These are phyloP conservation scores for Fusarium irregulare DNA, from an alignment of 2,329 filamentous ascomycete genomes.

Conservation along the genomic window DNA sequence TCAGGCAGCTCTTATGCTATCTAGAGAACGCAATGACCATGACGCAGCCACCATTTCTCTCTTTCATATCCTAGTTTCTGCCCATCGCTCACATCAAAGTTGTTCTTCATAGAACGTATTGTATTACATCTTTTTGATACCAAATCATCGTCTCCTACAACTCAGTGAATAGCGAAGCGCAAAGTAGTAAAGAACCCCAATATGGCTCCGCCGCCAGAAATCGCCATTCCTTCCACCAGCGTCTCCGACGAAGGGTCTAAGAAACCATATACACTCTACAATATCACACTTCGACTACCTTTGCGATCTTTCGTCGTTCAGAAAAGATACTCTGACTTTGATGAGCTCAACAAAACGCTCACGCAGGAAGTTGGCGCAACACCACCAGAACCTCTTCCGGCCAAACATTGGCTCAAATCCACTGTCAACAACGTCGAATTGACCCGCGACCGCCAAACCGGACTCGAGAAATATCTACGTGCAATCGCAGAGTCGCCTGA, in stretches of 20 bases:
- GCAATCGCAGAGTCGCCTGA: conserved; percentile 80
- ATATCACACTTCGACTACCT: conserved; percentile 80
- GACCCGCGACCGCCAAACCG: conserved; percentile 75
- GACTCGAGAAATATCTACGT: conserved; percentile 77
- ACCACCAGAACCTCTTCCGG: conserved; percentile 75
- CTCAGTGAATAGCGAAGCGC: not conserved
- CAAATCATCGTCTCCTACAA: not conserved
- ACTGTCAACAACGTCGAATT: conserved; percentile 76
- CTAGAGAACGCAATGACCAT: conserved; percentile 24
- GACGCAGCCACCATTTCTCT: conserved; percentile 33
- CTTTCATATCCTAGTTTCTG: conserved; percentile 19
- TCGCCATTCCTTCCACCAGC: conserved; percentile 75
- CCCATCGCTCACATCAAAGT: not conserved
- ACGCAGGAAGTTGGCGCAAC: conserved; percentile 68
- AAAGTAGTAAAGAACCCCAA: conserved; percentile 25
- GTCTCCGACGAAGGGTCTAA: conserved; percentile 61
- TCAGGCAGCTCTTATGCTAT: conserved; percentile 15
- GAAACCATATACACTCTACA: conserved; percentile 82
- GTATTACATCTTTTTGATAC: not conserved
- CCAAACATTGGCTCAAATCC: conserved; percentile 81
- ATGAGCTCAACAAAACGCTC: conserved; percentile 72
- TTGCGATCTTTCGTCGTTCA: conserved; percentile 79
- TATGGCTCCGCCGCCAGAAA: conserved; percentile 75
- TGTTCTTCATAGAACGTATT: not conserved
- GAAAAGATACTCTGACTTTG: conserved; percentile 87